Base-by-base conservation (phyloP, 805 yeast species). In the Grigorovia jiainica region DNA sequence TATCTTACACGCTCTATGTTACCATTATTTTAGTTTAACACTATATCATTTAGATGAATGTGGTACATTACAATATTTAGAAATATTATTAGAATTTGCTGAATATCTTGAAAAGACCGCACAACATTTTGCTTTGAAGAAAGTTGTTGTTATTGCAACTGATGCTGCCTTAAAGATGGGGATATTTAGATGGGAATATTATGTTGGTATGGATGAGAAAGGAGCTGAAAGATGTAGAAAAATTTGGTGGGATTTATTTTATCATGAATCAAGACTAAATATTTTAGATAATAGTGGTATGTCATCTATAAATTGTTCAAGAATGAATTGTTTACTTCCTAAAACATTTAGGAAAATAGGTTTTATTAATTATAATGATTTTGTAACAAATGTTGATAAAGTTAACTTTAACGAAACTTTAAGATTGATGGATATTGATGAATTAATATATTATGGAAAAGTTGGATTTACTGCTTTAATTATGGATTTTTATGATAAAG, bases 181-280 rank as follows among this genome's bases (percentile, higher is more conserved):
- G 1, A 45, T 59, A 4, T 44, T 51, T 10, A 52, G 61, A 25
- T 61, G 64, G 63, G 65, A 61, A 39, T 56, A 46, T 42, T 59
- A 57, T 42, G 58, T 57, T 16, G 63, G 61, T 3, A 40, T 57
- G 21, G 55, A 53, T 39, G 62, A 58, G 42, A 43, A 29, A 8
- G 36, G 43, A 1, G 60, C 63, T 5, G 64, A 59, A 35, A 46
- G 50, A 25, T 47, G 60, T 27, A 47, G 64, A 38, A 39, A 30
- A 11, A 31, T 50, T 2, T 58, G 60, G 61, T 61, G 65, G 65
- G 49, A 45, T 35, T 42, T 57, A 21, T 61, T 50, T 34, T 34
- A 41, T 21, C 47, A 51, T 43, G 64, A 58, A 41, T 54, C 52
- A 37, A 55, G 53, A 39, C 33, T 29, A 11, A 38, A 38, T 15